Evolutionary conservation across 2,329 filamentous ascomycete genomes (phyloP), one percentile per base, ranked within the genome.

Genomic region (Lasiodiplodia gonubiensis): DNA sequence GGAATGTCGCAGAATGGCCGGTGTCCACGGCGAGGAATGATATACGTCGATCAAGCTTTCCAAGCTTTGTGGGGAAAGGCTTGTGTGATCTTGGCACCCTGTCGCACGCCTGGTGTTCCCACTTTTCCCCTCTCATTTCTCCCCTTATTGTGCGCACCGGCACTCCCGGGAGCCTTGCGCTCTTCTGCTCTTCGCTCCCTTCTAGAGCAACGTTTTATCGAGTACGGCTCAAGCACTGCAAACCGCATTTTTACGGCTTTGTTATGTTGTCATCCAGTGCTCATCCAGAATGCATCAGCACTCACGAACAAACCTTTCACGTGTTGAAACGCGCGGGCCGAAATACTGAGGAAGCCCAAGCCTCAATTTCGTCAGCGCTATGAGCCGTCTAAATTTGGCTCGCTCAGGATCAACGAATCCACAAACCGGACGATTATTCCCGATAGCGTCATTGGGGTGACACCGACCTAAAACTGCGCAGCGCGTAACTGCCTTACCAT

Each of bases 31-130:
- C 10, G 23, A 30, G 23, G 51, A n/a, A 18, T 54, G 51, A 18
- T n/a, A 6, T 3, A 8, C 11, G 12, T 37, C 23, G 27, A 33
- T 37, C 60, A 64, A 64, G 60, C 60, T 64, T 64, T 33, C 48
- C 60, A 64, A 64, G 60, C 60, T 64, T 64, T 53, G 60, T 64
- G 60, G 60, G 48, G 60, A 27, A 42, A 61, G 33, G 57, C 57
- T 61, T 61, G 57, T 42, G 33, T 21, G 12, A 11, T 21, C 25
- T 33, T n/a, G 52, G 27, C 52, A n/a, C 27, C 54, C 35, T 12
- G 51, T 54, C 51, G 27, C 51, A 14, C 55, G 39, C 21, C 57
- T 23, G 57, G 4, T 27, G 42, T 46, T 59, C 55, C 55, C 55
- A 46, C 55, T 59, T 59, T 59, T 59, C 35, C 18, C 55, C 23